phyloP scores from a whole-genome alignment of 148 eudicot species.

The Cornus suecica region DNA sequence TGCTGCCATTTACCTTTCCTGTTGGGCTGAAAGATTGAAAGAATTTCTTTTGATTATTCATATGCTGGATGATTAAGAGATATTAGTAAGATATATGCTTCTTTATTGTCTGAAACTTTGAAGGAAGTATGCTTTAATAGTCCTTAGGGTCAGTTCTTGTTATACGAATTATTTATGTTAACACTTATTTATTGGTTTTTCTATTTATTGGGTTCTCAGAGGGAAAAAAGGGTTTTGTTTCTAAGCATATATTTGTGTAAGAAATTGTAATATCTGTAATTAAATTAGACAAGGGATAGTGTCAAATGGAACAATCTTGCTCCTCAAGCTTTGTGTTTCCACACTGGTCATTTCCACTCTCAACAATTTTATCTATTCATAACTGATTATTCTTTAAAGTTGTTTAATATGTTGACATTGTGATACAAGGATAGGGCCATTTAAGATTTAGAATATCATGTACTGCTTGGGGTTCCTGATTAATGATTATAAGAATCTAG shows the following conservation, averaged over 20 bases:
- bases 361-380: background rate
- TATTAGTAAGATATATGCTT: background rate
- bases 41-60: background rate
- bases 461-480: background rate
- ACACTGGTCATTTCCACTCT: background rate
- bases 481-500: too few relatives aligned
- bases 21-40: background rate
- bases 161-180: background rate
- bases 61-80: background rate
- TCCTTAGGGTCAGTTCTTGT: background rate
- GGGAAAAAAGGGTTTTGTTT: background rate
- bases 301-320: background rate
- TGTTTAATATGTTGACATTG: background rate
- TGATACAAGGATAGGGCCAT: background rate
- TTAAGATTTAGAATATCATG: too few relatives aligned
- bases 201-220: background rate
- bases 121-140: background rate
- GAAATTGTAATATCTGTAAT: background rate
- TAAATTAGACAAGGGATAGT: background rate
- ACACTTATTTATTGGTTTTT: background rate
- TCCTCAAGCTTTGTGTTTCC: background rate
- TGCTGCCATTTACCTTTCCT: background rate
- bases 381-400: background rate
- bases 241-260: too few relatives aligned
- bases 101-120: background rate